A percentile compares a stretch with the other conserved stretches of the same genome.
Evolutionary conservation across 441 rosid species (phyloP).

Genomic region (Eruca vesicaria): DNA sequence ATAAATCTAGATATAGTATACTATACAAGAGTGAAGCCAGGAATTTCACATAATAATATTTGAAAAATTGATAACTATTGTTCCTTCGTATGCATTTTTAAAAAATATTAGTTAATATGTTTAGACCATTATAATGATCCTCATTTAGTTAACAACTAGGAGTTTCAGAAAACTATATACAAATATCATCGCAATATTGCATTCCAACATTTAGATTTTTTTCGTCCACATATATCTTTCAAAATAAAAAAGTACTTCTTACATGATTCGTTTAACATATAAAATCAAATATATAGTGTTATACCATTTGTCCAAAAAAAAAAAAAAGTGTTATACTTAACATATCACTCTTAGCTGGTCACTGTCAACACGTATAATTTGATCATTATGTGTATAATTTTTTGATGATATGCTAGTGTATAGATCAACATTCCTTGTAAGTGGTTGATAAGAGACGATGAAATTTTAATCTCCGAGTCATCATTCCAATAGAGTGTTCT

Average conservation of each 20-base stretch:
- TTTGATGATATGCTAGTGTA: constrained; percentile 26
- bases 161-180: not conserved
- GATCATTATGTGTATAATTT: not conserved
- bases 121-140: not conserved
- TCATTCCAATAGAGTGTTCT: constrained; percentile 1
- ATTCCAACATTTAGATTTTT: not conserved
- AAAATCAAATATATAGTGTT: not conserved
- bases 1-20: not conserved
- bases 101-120: not conserved
- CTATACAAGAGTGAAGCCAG: not conserved
- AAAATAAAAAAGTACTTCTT: not conserved
- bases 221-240: not conserved
- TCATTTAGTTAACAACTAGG: not conserved
- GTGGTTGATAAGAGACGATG: constrained; percentile 27
- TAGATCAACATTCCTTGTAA: constrained; percentile 30
- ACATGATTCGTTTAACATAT: not conserved
- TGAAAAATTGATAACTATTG: not conserved
- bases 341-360: constrained; percentile 2
- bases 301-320: too few relatives aligned
- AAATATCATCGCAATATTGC: not conserved
- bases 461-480: constrained; percentile 4
- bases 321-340: not conserved
- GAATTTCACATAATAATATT: not conserved
- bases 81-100: not conserved
- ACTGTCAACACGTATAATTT: not conserved